Base-by-base conservation (phyloP, 2,329 filamentous ascomycete species). In the Sarocladium kiliense region DNA sequence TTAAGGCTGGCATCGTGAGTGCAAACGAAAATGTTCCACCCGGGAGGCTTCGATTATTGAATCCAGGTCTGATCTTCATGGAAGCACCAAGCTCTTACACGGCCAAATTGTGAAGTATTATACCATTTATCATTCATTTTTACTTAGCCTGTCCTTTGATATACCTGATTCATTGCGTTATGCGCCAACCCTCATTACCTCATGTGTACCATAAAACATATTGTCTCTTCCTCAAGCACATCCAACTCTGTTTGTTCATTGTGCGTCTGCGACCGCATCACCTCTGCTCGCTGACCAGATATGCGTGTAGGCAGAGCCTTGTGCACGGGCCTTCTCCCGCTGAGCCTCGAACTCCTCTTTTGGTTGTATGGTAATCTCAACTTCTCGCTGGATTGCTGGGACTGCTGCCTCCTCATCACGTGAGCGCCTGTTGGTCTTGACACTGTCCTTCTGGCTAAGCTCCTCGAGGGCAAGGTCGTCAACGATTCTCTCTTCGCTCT, bases 401-500 rank as follows among this genome's bases (percentile, higher is more conserved):
- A 36, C 3, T 3, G 9, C 30, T 18, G 19, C n/a, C 27, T 51
- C 47, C 25, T 51, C 47, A n/a, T 51, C 47, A 23, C 3, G 10
- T 10, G 47, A 51, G n/a, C 27, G 26, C 18, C 19, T 36, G 47
- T 25, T 21, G 9, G 4, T 19, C 18, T 36, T 53, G 18, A 27
- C 16, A 27, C 36, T 41, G 21, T 53, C 50, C n/a, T 41, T 41
- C 21, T 41, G 50, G 36, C 32, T 53, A 3, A 53, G n/a, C 5
- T 39, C 4, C 16, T 39, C 50, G 14, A 53, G 50, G 9, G 36
- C 36, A 3, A 53, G 32, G n/a, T 41, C 50, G 14, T 54, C 51
- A 25, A 57, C 53, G 4, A 57, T 57, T 18, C 26, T 32, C 21
- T 57, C 55, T 39, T 50, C 53, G 37, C 56, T 57, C 32, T 55